Percentiles rank a stretch among this genome's conserved stretches.
Conservation (phyloP, 2,329 filamentous ascomycete genomes). For the Myrmaecium sp. region DNA sequence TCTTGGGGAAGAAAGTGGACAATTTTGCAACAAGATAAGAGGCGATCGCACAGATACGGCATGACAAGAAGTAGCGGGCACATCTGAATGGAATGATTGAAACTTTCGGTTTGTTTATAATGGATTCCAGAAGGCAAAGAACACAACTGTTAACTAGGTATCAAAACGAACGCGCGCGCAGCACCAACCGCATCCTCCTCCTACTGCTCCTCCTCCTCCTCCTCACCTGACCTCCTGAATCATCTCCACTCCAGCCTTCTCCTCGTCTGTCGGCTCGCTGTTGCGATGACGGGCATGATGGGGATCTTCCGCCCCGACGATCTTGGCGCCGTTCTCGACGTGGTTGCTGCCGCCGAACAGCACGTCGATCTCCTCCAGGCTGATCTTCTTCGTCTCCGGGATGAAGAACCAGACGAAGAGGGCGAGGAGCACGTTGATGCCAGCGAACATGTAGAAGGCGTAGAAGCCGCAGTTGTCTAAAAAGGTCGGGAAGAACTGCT, state of each 20-base stretch:
- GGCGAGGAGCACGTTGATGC: conserved; percentile 25
- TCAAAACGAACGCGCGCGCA: too few relatives aligned
- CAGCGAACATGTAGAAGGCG: conserved; percentile 39
- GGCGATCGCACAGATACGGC: too few relatives aligned
- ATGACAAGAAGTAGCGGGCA: too few relatives aligned
- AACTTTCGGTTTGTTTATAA: too few relatives aligned
- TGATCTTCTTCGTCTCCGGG: conserved; percentile 27
- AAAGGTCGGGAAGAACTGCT: conserved; percentile 56
- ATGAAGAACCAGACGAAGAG: conserved; percentile 26
- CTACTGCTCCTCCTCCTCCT: too few relatives aligned
- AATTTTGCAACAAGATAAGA: too few relatives aligned
- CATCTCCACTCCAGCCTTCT: conserved; percentile 1
- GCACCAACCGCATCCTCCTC: too few relatives aligned
- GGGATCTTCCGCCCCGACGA: conserved; percentile 21
- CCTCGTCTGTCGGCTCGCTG: conserved; percentile 2
- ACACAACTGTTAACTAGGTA: too few relatives aligned
- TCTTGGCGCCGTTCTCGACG: conserved; percentile 35
- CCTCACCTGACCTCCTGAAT: conserved; percentile 2
- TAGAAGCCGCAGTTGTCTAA: conserved; percentile 40
- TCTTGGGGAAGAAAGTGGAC: too few relatives aligned
- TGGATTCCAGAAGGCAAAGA: too few relatives aligned
- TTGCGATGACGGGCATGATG: conserved; percentile 17
- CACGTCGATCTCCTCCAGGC: conserved; percentile 39
- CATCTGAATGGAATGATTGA: too few relatives aligned
- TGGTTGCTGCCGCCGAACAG: conserved; percentile 41